phyloP scores from a whole-genome alignment of 768 basidiomycete genomes.

The Suillus plorans region DNA sequence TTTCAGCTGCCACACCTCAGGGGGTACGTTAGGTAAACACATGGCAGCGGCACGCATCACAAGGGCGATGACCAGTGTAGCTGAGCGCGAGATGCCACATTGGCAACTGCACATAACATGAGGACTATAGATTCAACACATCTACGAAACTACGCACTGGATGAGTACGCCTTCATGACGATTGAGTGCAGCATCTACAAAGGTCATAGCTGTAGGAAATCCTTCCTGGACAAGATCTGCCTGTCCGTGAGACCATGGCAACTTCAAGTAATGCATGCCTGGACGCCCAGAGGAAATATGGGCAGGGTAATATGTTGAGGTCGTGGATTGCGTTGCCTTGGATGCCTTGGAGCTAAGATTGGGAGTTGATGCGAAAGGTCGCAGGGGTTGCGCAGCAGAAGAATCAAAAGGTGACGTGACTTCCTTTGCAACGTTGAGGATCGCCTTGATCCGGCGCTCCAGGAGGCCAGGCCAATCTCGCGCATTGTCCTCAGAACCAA shows the following conservation, averaged over 20 bases:
- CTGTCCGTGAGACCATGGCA: conserved; percentile 94
- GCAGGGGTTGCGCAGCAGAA: conserved; percentile 45
- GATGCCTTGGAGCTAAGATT: conserved; percentile 41
- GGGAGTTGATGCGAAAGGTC: conserved; percentile 67
- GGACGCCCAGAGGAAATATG: conserved; percentile 71
- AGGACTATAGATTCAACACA: conserved; percentile 15
- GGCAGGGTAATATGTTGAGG: conserved; percentile 64
- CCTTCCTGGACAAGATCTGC: conserved; percentile 79
- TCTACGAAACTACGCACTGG: conserved; percentile 58
- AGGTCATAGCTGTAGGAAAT: conserved; percentile 78
- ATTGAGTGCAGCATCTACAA: conserved; percentile 73
- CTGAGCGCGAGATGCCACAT: conserved; percentile 90
- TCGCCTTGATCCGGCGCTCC: conserved; percentile 70
- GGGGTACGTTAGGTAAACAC: conserved; percentile 61
- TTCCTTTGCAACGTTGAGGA: conserved; percentile 94
- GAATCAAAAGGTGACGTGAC: conserved; percentile 71
- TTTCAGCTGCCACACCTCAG: conserved; percentile 74
- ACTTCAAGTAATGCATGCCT: conserved; percentile 83
- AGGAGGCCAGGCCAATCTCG: conserved; percentile 73
- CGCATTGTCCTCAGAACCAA: conserved; percentile 91
- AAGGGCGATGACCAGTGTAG: conserved; percentile 86
- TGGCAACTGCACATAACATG: conserved; percentile 65
- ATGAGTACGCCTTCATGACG: conserved; percentile 81
- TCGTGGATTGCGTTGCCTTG: conserved; percentile 32
- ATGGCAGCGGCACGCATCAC: conserved; percentile 91